Percentiles rank a stretch among this genome's conserved stretches.
Evolutionary conservation across 2,329 filamentous ascomycete genomes (phyloP).

Genomic region (Venturia effusa): DNA sequence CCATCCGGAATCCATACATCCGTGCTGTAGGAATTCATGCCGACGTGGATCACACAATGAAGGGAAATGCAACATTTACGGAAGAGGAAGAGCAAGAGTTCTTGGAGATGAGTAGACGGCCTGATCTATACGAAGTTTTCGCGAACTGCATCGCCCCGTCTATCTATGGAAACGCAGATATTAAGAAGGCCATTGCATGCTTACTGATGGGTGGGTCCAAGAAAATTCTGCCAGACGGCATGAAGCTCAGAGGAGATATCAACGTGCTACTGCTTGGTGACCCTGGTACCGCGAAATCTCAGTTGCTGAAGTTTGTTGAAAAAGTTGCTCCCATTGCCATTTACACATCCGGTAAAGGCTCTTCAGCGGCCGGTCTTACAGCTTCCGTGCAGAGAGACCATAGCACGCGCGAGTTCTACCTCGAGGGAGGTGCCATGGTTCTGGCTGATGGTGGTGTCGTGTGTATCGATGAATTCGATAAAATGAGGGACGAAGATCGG

Average conservation of each 20-base stretch:
- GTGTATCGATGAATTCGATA: conserved; percentile 98
- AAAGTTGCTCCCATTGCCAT: conserved; percentile 94
- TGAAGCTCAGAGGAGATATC: conserved; percentile 95
- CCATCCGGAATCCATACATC: conserved; percentile 90
- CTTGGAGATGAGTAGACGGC: conserved; percentile 74
- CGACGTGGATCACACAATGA: conserved; percentile 79
- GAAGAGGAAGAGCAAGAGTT: conserved; percentile 98
- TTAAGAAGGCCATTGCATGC: conserved; percentile 95
- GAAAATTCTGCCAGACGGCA: conserved; percentile 93
- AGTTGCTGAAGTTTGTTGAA: conserved; percentile 93
- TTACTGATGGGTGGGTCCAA: conserved; percentile 90
- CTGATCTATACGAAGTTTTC: conserved; percentile 87
- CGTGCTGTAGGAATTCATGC: conserved; percentile 86
- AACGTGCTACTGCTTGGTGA: conserved; percentile 95
- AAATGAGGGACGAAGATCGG: conserved; percentile 97
- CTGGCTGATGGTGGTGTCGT: conserved; percentile 93
- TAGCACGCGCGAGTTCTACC: conserved; percentile 88
- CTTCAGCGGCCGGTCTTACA: conserved; percentile 91
- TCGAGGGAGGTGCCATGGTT: conserved; percentile 97
- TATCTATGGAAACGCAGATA: conserved; percentile 91
- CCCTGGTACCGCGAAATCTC: conserved; percentile 95
- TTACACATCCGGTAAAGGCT: conserved; percentile 97
- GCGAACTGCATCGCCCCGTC: conserved; percentile 90
- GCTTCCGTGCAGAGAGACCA: conserved; percentile 92
- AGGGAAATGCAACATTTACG: conserved; percentile 72